Evolutionary conservation across 352 stramenopile genomes (phyloP), one percentile per base, ranked within the genome.

Genomic region (Phytophthora aleatoria): DNA sequence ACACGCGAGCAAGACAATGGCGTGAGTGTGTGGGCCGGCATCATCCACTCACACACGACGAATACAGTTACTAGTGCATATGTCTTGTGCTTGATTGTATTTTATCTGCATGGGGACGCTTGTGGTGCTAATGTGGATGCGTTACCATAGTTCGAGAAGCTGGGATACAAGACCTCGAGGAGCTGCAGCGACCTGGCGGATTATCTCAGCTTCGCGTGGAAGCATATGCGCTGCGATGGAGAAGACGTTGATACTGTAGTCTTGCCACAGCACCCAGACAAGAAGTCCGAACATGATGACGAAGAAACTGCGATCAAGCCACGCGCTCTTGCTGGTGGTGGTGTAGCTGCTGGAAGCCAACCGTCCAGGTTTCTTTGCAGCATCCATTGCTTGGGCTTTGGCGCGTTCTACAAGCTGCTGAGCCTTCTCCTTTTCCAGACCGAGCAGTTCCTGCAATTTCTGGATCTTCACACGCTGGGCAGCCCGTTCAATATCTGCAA

Each of bases 231-330:
- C 52, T 3, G 74, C 35, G 9, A 90, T n/a, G 6, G 69, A 63
- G 12, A 80, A n/a, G 31, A 86, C 3, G 35, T 90, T 73, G 65
- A 92, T 63, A 39, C 56, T 77, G 58, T 90, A 92, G 39, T 90
- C 83, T 33, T 65, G 56, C 55, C 67, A 76, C 16, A 90, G 42
- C 24, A 89, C 76, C 26, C 74, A 65, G 0, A 63, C 61, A n/a
- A 91, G 64, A 12, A 86, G 53, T 2, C 16, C 62, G 13, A 82
- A 44, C 41, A 81, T 72, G 7, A 74, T 5, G 3, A 33, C 10
- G 53, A 87, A 79, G 56, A 91, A 83, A 3, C 55, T 43, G 10
- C 66, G 52, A 50, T 91, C 79, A 9, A 88, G 45, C 65, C 74
- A 83, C 5, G 56, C 67, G 16, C 63, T 65, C 49, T 87, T 87